Base-by-base conservation (phyloP, 78 protist species). In the Cavenderia fasciculata region DNA sequence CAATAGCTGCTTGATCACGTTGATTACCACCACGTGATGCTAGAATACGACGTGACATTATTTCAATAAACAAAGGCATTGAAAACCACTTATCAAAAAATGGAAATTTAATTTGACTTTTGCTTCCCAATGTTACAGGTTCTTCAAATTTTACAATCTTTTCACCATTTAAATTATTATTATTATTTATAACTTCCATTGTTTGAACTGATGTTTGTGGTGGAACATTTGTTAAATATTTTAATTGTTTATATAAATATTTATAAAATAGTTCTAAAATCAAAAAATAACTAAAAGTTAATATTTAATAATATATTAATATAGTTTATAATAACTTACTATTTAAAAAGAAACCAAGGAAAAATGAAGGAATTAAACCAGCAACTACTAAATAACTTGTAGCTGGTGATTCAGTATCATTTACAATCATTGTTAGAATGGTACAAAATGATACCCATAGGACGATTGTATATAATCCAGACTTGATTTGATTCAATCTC, bases 401-500 rank as follows among this genome's bases (percentile, higher is more conserved):
- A 0, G 69, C 77, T 18, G 74, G 70, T n/a, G 74, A 46, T 63
- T 43, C 2, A 27, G 41, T 54, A 29, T 46, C 46, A 29, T 51
- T 31, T 23, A 47, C 59, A 27, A 56, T 33, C 25, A 79, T 4
- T 38, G 89, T 79, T 12, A 63, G 21, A 25, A 79, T 38, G 4
- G 54, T 63, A 33, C 72, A 63, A 21, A 63, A 11, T 23, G 73
- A 41, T n/a, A 82, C 66, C 89, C 89, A 82, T 16, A 82, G 57
- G 25, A 63, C 71, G 21, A 43, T 8, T 4, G n/a, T 5, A 68
- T 68, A 79, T 12, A 79, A 68, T 18, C 89, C 89, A 25, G 69
- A 40, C 27, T 79, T 79, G 7, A 79, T 27, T 63, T 79, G 89
- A 66, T 79, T 79, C 21, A 79, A 68, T 56, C 68, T 79, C 57